Percentiles rank a stretch among this genome's conserved stretches.
Evolutionary conservation across 495 filamentous ascomycete genomes (phyloP).

Genomic region (Echria macrotheca): DNA sequence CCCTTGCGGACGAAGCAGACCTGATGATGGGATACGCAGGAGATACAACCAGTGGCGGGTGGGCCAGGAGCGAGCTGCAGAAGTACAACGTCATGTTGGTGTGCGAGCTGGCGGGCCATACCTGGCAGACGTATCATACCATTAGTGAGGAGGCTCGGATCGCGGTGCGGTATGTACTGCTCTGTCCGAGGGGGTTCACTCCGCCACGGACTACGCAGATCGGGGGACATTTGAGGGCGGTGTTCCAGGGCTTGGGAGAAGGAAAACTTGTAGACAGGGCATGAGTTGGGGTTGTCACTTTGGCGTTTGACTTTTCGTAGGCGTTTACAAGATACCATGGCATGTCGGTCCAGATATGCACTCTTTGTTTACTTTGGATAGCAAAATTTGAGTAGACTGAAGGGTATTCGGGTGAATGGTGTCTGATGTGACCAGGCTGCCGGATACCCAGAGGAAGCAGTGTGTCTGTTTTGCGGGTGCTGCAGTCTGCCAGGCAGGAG

Average conservation of each 20-base stretch:
- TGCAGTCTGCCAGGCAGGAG: too few relatives aligned
- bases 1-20: constrained; percentile 3
- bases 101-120: constrained; percentile 9
- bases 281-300: too few relatives aligned
- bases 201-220: constrained; percentile 9
- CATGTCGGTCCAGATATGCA: too few relatives aligned
- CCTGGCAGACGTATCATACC: neutral
- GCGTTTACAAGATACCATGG: too few relatives aligned
- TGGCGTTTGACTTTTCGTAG: too few relatives aligned
- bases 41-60: neutral
- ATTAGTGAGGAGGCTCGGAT: neutral
- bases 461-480: too few relatives aligned
- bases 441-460: too few relatives aligned
- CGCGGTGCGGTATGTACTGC: constrained; percentile 11
- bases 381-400: too few relatives aligned
- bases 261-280: too few relatives aligned
- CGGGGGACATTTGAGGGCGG: constrained; percentile 3
- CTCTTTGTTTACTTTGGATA: too few relatives aligned
- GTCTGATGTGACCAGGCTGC: too few relatives aligned
- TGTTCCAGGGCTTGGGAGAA: constrained; percentile 1
- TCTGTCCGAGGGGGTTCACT: constrained; percentile 6
- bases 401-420: too few relatives aligned
- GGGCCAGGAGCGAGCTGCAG: constrained; percentile 3
- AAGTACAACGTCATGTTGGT: constrained; percentile 8
- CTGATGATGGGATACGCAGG: neutral